Conservation (phyloP, 2,329 filamentous ascomycete species). For the Colletotrichum cereale region DNA sequence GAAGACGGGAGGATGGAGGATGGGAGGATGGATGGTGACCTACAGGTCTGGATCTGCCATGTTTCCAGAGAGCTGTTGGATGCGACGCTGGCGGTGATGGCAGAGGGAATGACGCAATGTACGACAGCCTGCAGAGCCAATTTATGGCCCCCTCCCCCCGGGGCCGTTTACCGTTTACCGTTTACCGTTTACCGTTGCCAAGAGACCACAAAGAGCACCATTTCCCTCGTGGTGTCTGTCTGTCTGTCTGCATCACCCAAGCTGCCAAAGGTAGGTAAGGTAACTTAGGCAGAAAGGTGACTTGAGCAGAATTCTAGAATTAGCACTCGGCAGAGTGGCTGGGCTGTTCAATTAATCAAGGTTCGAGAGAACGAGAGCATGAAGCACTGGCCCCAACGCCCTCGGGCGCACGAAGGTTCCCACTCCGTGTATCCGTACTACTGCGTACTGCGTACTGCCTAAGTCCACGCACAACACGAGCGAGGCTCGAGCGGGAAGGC, state of each 20-base stretch:
- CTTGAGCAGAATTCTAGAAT: no score
- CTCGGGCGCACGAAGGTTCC: neutral
- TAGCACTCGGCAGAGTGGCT: no score
- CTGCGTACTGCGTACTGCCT: no score
- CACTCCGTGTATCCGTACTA: no score
- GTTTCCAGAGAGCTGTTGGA: slow-evolving; percentile 23
- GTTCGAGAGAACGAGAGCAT: neutral
- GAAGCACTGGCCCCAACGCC: neutral
- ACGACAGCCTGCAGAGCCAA: no score
- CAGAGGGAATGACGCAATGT: slow-evolving; percentile 5
- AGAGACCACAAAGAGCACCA: neutral
- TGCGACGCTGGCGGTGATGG: neutral
- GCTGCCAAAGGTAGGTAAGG: no score
- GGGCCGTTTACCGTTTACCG: neutral
- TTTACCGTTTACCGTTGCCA: neutral
- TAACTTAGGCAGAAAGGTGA: neutral
- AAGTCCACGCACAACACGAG: neutral
- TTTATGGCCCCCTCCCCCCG: no score
- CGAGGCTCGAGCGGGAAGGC: neutral
- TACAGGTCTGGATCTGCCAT: slow-evolving; percentile 2
- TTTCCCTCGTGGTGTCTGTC: neutral
- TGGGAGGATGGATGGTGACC: no score
- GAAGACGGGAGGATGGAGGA: neutral
- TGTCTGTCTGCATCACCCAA: no score
- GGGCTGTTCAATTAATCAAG: neutral